Percentiles rank a stretch among this genome's conserved stretches.
Evolutionary conservation across 169 alveolate genomes (phyloP).

Genomic region (Theileria parva): DNA sequence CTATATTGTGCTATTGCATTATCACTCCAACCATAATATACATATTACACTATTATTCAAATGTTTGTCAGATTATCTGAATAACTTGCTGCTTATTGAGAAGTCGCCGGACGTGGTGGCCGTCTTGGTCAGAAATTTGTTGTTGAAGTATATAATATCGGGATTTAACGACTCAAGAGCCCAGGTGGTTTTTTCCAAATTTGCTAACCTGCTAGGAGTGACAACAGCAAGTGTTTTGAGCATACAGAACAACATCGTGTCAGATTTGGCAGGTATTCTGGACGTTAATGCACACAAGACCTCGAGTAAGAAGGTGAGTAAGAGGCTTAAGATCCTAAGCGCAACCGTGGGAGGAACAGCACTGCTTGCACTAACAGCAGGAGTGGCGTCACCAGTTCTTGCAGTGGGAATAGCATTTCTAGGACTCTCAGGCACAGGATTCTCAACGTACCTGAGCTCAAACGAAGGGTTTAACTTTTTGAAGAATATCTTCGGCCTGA

Average conservation of each 20-base stretch:
- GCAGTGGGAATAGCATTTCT: constrained; percentile 81
- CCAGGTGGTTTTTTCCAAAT: constrained; percentile 68
- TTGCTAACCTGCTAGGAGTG: constrained; percentile 69
- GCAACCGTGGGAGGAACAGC: constrained; percentile 88
- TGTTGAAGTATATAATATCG: constrained; percentile 71
- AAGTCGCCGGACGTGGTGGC: constrained; percentile 60
- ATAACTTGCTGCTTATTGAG: constrained; percentile 13
- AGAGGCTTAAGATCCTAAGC: constrained; percentile 76
- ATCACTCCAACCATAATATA: too few relatives aligned
- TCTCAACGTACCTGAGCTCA: constrained; percentile 77
- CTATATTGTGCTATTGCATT: neutral
- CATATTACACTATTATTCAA: neutral
- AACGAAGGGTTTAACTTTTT: constrained; percentile 79
- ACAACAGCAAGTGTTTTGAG: constrained; percentile 67
- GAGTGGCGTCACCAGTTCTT: constrained; percentile 85
- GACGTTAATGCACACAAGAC: constrained; percentile 61
- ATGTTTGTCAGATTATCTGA: neutral
- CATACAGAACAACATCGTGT: constrained; percentile 72
- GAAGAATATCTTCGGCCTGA: constrained; percentile 81
- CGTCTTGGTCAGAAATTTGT: constrained; percentile 68
- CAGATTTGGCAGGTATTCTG: constrained; percentile 71
- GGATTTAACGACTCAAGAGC: constrained; percentile 76
- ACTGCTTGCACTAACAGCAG: constrained; percentile 85
- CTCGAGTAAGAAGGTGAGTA: constrained; percentile 62
- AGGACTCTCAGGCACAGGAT: constrained; percentile 77